Conservation (phyloP, 345 rosid species). For the Salix koriyanagi region DNA sequence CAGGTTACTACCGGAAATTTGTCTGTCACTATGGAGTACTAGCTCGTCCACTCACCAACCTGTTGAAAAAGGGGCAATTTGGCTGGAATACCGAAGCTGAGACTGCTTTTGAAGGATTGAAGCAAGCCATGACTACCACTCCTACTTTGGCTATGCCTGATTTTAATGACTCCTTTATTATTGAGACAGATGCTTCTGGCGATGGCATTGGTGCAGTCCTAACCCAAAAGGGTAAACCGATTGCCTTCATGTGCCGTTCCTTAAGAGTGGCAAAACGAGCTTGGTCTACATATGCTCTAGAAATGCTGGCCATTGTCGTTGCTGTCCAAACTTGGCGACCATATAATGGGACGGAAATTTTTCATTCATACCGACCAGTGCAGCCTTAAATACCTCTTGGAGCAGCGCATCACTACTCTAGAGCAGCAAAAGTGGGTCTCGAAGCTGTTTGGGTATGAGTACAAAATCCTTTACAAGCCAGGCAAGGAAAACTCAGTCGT, state of each 20-base stretch:
- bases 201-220: neutral
- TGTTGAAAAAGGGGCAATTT: too few species aligned
- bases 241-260: too few species aligned
- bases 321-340: neutral
- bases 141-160: neutral
- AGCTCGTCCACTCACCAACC: too few species aligned
- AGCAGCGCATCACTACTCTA: neutral
- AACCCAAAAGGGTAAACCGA: too few species aligned
- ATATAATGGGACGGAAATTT: neutral
- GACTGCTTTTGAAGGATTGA: neutral
- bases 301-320: neutral
- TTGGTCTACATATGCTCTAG: neutral
- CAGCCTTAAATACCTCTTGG: neutral
- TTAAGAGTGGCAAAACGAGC: too few species aligned
- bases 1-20: too few species aligned
- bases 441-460: neutral
- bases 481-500: too few species aligned
- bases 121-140: neutral
- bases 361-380: neutral
- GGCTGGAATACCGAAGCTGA: accelerated
- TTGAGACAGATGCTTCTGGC: neutral
- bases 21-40: too few species aligned
- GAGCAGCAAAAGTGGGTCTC: neutral
- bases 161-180: neutral
- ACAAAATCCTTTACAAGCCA: too few species aligned